Evolutionary conservation across 1,284 basidiomycete species (phyloP).

Genomic region (Irpex sp.): DNA sequence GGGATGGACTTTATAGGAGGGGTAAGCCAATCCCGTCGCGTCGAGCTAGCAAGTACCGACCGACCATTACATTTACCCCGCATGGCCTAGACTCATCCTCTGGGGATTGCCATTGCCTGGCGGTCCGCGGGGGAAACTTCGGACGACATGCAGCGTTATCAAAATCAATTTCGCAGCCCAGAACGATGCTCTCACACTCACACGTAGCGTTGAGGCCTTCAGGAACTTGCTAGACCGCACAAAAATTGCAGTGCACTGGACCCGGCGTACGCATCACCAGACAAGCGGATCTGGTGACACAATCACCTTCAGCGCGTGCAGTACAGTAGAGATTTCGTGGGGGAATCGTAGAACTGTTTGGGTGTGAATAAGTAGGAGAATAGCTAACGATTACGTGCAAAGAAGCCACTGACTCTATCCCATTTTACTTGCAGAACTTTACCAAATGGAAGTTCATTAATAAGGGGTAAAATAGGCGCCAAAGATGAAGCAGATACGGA

Average conservation of each 20-base stretch:
- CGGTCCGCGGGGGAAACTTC: conserved; percentile 7
- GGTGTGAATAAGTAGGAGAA: too few relatives aligned
- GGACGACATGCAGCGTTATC: not conserved
- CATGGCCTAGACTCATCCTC: not conserved
- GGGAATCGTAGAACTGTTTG: too few relatives aligned
- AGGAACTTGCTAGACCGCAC: not conserved
- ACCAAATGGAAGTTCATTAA: not conserved
- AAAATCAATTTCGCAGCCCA: not conserved
- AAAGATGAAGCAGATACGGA: too few relatives aligned
- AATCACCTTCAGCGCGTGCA: too few relatives aligned
- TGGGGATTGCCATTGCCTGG: conserved; percentile 2
- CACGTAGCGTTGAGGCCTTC: not conserved
- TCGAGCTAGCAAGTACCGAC: conserved; percentile 7
- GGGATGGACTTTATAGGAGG: conserved; percentile 8
- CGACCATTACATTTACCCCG: conserved; percentile 11
- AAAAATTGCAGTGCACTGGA: not conserved
- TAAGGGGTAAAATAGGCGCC: not conserved
- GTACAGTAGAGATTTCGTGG: too few relatives aligned
- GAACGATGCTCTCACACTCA: not conserved
- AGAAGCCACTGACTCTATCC: not conserved
- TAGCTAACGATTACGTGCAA: too few relatives aligned
- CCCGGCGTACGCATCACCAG: not conserved
- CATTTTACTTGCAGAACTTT: not conserved
- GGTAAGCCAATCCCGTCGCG: conserved; percentile 1
- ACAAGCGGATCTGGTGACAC: not conserved